These are phyloP conservation scores for Coniochaeta sp. DNA, from an alignment of 2,329 filamentous ascomycete species.

Conservation along the genomic window DNA sequence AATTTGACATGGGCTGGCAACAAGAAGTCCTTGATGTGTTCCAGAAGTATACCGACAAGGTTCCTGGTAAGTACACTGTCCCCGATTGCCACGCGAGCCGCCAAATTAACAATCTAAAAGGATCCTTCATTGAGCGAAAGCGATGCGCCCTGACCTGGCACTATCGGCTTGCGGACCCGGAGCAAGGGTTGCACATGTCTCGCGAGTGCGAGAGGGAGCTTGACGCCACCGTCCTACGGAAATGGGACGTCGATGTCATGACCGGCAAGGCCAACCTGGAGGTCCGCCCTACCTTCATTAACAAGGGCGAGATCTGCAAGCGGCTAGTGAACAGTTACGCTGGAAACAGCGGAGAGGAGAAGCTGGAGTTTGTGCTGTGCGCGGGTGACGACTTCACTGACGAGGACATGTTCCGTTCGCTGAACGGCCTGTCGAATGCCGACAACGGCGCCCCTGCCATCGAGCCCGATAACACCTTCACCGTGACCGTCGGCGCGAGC, in stretches of 20 bases:
- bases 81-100: not conserved
- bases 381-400: conserved; percentile 95
- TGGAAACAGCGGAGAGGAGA: conserved; percentile 24
- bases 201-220: conserved; percentile 76
- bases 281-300: conserved; percentile 93
- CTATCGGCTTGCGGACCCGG: conserved; percentile 84
- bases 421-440: conserved; percentile 47
- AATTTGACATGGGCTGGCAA: conserved; percentile 89
- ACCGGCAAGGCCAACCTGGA: conserved; percentile 93
- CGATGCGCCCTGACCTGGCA: conserved; percentile 95
- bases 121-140: conserved; percentile 90
- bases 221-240: conserved; percentile 64
- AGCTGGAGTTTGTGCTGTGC: conserved; percentile 82
- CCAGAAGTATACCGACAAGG: conserved; percentile 79
- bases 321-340: conserved; percentile 67
- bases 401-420: conserved; percentile 89
- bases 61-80: conserved; percentile 54
- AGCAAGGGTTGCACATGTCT: conserved; percentile 73
- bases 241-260: conserved; percentile 95
- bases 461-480: conserved; percentile 66
- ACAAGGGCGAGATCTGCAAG: conserved; percentile 94
- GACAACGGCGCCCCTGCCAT: conserved; percentile 27
- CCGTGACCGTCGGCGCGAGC: conserved; percentile 84
- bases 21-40: conserved; percentile 76
- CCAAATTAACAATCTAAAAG: conserved; percentile 29